Base-by-base conservation (phyloP, 2,329 filamentous ascomycete species). In the Trichoderma sp. region DNA sequence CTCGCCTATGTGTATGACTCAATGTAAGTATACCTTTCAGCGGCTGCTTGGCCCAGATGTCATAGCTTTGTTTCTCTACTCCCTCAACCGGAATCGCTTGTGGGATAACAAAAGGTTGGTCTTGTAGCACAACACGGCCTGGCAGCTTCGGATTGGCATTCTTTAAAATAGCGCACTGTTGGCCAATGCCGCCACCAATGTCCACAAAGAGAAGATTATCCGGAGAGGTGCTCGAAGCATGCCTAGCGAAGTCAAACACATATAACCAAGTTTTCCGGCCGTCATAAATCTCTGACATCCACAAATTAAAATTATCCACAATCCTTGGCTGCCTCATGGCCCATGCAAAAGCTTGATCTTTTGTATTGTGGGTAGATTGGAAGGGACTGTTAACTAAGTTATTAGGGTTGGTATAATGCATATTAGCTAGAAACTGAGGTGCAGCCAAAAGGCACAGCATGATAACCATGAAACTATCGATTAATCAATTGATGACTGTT, bases 11-110 rank as follows among this genome's bases (percentile, higher is more conserved):
- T 2, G 42, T 22, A 48, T 12, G 10, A 19, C 10, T 48, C 19
- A 13, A 4, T 45, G 9, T 22, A 10, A 10, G 42, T 4, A 0
- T 48, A 74, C 74, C 70, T 69, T 74, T 72, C 3, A 74, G 63
- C 9, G 73, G 71, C 69, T 76, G 75, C 61, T 70, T 69, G 3
- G 64, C 70, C 5, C 70, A 60, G 42, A 70, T 72, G 52, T 73
- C 69, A 50, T 74, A 72, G 8, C 58, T 66, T 70, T 75, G 72
- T 53, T 68, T 74, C 57, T 75, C 72, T 50, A 76, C 70, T 9
- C 56, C 71, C 1, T 65, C 63, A 19, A 71, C 69, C 5, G 37
- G 34, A 4, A 71, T 60, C 15, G 72, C 70, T 45, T 68, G 73
- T 12, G 69, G 66, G 6, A 76, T 56, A 3, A 74, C 70, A 9